Base-by-base conservation (phyloP, 345 rosid species). In the Gynandropsis gynandra region DNA sequence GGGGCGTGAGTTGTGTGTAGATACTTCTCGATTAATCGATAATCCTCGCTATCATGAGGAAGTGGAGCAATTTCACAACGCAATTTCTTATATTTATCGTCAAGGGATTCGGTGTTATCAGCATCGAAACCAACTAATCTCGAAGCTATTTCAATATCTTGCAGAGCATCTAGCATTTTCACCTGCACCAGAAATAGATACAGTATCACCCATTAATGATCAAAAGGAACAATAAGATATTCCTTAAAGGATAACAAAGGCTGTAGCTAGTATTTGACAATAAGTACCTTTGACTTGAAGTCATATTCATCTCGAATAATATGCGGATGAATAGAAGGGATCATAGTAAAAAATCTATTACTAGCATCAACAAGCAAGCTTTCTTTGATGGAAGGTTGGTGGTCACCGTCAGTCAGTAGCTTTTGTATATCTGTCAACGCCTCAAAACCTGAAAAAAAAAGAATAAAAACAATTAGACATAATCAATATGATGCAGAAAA, bases 111-210 rank as follows among this genome's bases (percentile, higher is more conserved):
- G 19, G 82, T 77, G 64, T 36, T 77, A 58, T 87, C 86, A 47
- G 43, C 74, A 74, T 82, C 98, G 71, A 92, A 92, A 48, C 95
- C 98, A 50, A 92, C 96, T 69, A 92, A 73, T 81, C 84, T 85
- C 40, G 98, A 85, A 52, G 98, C 98, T 65, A 87, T 81, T 71
- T 92, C 95, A 57, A 87, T 92, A 62, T 92, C 96, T 67, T 85
- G 90, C 54, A 87, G 86, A 42, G 96, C 96, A 74, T 87, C 98
- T 38, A 92, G 73, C 98, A 92, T 92, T 85, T 92, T 87, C 70
- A 87, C 95, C 96, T 85, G 72, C 17, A 27, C 62, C 17, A 52
- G 42, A 49, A 69, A 54, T 10, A 63, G 40, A 63, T 42, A 47
- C 51, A 52, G 47, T 46, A 63, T 12, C 14, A 10, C 29, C 32